Evolutionary conservation across 495 filamentous ascomycete genomes (phyloP), one percentile per base, ranked within the genome.

Genomic region (Poronia punctata): DNA sequence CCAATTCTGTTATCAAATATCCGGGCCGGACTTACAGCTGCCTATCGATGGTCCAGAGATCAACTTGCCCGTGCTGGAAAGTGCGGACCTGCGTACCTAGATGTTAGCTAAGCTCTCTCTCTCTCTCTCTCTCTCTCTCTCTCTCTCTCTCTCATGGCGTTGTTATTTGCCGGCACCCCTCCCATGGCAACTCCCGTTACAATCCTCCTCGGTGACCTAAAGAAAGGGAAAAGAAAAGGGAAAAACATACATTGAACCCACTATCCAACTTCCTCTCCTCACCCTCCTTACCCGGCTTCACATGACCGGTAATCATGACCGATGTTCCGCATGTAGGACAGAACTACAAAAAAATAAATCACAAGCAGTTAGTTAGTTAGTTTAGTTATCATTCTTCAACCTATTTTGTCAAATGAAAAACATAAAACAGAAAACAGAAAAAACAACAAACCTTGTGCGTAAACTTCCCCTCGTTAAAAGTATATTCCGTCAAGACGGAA

Each of bases 321-420:
- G 61, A 48, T 26, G 53, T 62, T 29, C 64, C 67, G 29, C 69
- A 72, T 6, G 34, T 60, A 5, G 58, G 38, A 38, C 69, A 72
- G 40, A 70, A 72, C 65, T 71, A 24, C 16, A 18, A 7, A n/a
- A n/a, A n/a, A n/a, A n/a, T n/a, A n/a, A n/a, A n/a, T n/a, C n/a
- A n/a, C n/a, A n/a, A n/a, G n/a, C n/a, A n/a, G n/a, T n/a, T n/a
- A n/a, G n/a, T n/a, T n/a, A n/a, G n/a, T n/a, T n/a, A n/a, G n/a
- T n/a, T n/a, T n/a, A n/a, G n/a, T n/a, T n/a, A n/a, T n/a, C n/a
- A n/a, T n/a, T n/a, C n/a, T n/a, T n/a, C n/a, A n/a, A n/a, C n/a
- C n/a, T n/a, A 40, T 20, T 9, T 32, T 7, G 1, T 3, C 36
- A 18, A 11, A 11, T 27, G 10, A 7, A 4, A 23, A 21, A 22